Percentiles rank a stretch among this genome's conserved stretches.
phyloP scores from a whole-genome alignment of 2,329 filamentous ascomycete genomes.

The Colletotrichum noveboracense region DNA sequence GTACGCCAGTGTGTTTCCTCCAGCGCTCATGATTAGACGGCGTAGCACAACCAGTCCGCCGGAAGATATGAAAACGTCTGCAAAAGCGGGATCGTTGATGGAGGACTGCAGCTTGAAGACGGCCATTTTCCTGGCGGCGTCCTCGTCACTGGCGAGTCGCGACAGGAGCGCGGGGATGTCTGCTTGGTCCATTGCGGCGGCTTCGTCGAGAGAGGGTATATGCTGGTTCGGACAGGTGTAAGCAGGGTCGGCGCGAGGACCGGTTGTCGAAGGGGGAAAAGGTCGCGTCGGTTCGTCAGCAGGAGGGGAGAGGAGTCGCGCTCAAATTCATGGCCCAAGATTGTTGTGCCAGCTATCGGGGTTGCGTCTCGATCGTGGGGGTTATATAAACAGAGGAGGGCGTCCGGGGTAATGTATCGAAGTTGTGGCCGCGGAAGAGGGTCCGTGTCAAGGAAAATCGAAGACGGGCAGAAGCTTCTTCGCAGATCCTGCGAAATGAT shows the following conservation, averaged over 20 bases:
- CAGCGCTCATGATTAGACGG: constrained; percentile 81
- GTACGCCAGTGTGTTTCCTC: constrained; percentile 95
- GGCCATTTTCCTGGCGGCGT: constrained; percentile 96
- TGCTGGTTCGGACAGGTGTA: background rate
- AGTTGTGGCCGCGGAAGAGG: background rate
- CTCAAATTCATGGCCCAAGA: constrained; percentile 11
- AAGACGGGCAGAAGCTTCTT: constrained; percentile 12
- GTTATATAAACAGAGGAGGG: constrained; percentile 4
- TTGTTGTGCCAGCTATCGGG: background rate
- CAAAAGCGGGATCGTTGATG: constrained; percentile 95
- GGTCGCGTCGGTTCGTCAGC: constrained; percentile 10
- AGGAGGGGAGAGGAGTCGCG: background rate
- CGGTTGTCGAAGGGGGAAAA: background rate
- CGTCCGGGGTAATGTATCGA: constrained; percentile 6
- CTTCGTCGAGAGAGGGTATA: background rate
- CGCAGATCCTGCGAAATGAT: background rate
- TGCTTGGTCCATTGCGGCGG: constrained; percentile 67
- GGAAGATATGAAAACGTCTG: constrained; percentile 92
- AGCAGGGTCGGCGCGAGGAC: constrained; percentile 3
- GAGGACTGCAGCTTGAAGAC: constrained; percentile 97
- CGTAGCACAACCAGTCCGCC: constrained; percentile 84
- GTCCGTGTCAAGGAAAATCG: constrained; percentile 6
- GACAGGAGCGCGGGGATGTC: constrained; percentile 70
- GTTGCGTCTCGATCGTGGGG: background rate
- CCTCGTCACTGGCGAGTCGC: constrained; percentile 73